These are phyloP conservation scores for Tricladium varicosporioides DNA, from an alignment of 2,329 filamentous ascomycete species.

Conservation along the genomic window DNA sequence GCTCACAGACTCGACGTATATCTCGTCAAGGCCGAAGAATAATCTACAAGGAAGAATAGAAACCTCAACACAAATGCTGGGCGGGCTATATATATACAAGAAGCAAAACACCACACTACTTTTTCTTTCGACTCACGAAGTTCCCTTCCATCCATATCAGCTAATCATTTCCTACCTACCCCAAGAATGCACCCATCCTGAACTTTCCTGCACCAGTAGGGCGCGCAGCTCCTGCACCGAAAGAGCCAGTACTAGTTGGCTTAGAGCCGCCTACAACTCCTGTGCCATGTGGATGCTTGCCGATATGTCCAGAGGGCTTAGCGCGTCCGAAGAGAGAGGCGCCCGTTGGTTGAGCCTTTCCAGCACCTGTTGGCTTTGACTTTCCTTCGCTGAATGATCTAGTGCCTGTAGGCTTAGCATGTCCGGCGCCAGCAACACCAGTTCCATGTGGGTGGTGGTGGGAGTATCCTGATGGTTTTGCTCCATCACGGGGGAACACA, in stretches of 20 bases:
- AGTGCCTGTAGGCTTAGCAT: neutral
- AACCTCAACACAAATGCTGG: no score
- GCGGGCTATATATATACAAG: no score
- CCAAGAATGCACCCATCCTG: no score
- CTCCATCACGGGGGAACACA: no score
- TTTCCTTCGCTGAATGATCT: neutral
- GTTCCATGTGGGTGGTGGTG: slow-evolving; percentile 2
- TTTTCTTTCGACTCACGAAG: no score
- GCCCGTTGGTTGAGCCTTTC: no score
- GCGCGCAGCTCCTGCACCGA: neutral
- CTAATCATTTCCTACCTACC: no score
- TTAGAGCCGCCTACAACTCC: neutral
- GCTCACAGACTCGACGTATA: no score
- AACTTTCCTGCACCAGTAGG: neutral
- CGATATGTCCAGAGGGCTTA: neutral
- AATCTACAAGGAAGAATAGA: no score
- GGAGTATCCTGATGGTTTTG: neutral
- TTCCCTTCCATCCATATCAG: no score
- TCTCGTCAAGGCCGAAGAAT: no score
- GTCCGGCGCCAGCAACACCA: neutral
- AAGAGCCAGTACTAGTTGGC: neutral
- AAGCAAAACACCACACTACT: no score
- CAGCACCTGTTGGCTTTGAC: neutral
- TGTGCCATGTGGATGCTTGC: neutral
- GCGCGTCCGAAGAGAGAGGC: neutral